Evolutionary conservation across 2,329 filamentous ascomycete species (phyloP), one percentile per base, ranked within the genome.

Genomic region (Sclerotinia minor): DNA sequence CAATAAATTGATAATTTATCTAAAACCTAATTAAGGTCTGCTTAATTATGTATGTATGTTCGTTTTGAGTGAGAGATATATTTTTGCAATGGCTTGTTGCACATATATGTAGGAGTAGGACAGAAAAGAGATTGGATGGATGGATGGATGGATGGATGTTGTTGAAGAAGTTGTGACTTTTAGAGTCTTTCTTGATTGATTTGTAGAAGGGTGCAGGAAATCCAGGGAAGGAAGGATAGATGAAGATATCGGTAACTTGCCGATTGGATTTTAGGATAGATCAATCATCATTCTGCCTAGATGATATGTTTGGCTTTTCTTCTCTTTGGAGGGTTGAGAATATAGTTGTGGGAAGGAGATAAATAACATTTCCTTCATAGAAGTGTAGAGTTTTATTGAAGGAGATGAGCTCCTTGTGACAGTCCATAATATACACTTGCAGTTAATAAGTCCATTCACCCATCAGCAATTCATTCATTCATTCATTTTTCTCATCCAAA

Each of bases 181-280:
- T 13, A 2, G 29, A 52, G 32, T n/a, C 44, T 64, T 17, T 53
- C 8, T 24, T 63, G 29, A 19, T 21, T 13, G 29, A 38, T 26
- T 35, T 65, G n/a, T 17, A 59, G 7, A 29, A 35, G 54, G n/a
- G 9, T 59, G n/a, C 41, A 41, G 44, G 11, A n/a, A 38, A 38
- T 29, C n/a, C 47, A n/a, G 15, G 29, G 29, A 15, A 26, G 35
- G 24, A 64, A 26, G 35, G 24, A 64, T 52, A 44, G 8, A 59
- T 41, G 29, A 58, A 65, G 44, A 26, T 2, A 47, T 38, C 64
- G 64, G 64, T 44, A 59, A 45, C 64, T 65, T 65, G 64, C 64
- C 52, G 64, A 50, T 29, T n/a, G 17, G 29, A 5, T 15, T 17
- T 29, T 49, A 50, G 52, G 24, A 38, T 41, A 57, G n/a, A 3